Base-by-base conservation (phyloP, 345 rosid genomes). In the Salix dunnii region DNA sequence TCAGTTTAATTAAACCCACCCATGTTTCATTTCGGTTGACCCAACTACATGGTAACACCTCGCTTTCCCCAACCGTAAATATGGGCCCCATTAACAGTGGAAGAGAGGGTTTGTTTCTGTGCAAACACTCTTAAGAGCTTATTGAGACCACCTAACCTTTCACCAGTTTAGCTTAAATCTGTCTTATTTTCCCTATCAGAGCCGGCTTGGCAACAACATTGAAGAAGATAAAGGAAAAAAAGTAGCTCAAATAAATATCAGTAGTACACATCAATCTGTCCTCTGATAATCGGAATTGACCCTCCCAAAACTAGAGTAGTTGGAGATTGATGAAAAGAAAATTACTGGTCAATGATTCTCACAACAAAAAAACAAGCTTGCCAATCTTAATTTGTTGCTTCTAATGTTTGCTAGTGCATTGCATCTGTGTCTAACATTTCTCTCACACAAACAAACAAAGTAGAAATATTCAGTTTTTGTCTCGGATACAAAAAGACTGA, bases 341-440 rank as follows among this genome's bases (percentile, higher is more conserved):
- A 40, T 10, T 40, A 40, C 43, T 10, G 12, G 43, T 40, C 43
- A 9, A 40, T 40, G 13, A 27, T 10, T 55, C 21, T 62, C 51
- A 36, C 62, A 75, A 78, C 76, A 75, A 65, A 70, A 70, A 33
- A 67, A 27, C 70, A 77, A 83, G 72, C 61, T 72, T 76, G 78
- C 71, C 67, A 31, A 81, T 60, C 64, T 70, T 70, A 76, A 61
- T 79, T 73, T 68, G 55, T 80, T 63, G 17, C 5, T n/a, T 28
- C 46, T 20, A 51, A 76, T 73, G 74, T 76, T 81, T 67, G 70
- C 61, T 58, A 66, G 76, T 61, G 72, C 53, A n/a, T 40, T 73
- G 31, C 74, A 66, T 42, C 55, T 70, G 43, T 42, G 55, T 73
- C 36, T 40, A 73, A 42, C 27, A 28, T 63, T 20, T 65, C 43